Percentiles rank a stretch among this genome's conserved stretches.
phyloP scores from a whole-genome alignment of 2,329 filamentous ascomycete species.

The Aspergillus novofumigatus region DNA sequence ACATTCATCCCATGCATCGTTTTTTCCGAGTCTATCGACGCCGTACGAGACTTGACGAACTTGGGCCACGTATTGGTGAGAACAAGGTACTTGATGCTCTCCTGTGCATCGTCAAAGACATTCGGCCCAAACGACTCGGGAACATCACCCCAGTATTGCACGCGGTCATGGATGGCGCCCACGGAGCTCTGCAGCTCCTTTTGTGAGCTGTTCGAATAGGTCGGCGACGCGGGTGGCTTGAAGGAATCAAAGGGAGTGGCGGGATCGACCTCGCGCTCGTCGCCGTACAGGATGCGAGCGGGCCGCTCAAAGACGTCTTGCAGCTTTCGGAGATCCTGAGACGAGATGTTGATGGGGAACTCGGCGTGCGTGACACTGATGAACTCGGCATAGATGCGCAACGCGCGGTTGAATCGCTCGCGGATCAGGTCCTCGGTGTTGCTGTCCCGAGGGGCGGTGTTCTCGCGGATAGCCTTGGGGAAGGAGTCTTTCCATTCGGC shows the following conservation, averaged over 20 bases:
- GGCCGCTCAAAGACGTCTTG: constrained; percentile 55
- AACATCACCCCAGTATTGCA: constrained; percentile 32
- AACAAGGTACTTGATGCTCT: constrained; percentile 63
- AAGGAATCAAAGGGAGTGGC: constrained; percentile 35
- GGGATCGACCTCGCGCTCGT: constrained; percentile 38
- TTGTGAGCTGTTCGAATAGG: constrained; percentile 15
- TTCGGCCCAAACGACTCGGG: constrained; percentile 46
- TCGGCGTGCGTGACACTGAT: constrained; percentile 59
- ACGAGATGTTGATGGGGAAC: constrained; percentile 65
- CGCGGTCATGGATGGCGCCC: constrained; percentile 22
- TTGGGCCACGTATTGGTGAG: constrained; percentile 64
- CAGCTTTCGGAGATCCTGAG: constrained; percentile 51
- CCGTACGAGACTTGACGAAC: constrained; percentile 26
- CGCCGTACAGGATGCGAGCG: constrained; percentile 40
- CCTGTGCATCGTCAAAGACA: constrained; percentile 58
- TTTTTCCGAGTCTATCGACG: constrained; percentile 15
- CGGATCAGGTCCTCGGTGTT: constrained; percentile 34
- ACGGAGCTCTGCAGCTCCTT: constrained; percentile 17
- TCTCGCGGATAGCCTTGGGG: constrained; percentile 19
- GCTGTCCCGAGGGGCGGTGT: constrained; percentile 19
- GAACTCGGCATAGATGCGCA: constrained; percentile 60
- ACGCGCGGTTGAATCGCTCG: constrained; percentile 54
- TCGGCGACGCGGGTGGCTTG: constrained; percentile 18
- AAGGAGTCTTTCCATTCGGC: constrained; percentile 50
- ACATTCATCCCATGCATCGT: constrained; percentile 1